These are phyloP conservation scores for Seminavis robusta DNA, from an alignment of 108 stramenopile genomes.

Conservation along the genomic window DNA sequence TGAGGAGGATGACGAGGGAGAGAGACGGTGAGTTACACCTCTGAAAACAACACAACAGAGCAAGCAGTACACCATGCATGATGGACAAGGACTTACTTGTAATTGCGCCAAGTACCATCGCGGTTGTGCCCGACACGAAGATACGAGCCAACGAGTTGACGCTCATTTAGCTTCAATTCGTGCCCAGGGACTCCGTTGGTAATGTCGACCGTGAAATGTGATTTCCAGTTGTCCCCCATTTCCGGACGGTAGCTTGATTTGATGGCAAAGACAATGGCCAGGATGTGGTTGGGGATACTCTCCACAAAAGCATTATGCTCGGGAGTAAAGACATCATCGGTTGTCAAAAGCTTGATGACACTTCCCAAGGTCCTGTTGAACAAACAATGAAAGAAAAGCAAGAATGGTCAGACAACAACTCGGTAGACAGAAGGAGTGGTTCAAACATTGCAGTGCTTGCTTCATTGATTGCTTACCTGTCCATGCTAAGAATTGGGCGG, in stretches of 20 bases:
- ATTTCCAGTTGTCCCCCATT: slow-evolving; percentile 41
- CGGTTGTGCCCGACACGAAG: slow-evolving; percentile 39
- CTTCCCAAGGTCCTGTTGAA: slow-evolving; percentile 44
- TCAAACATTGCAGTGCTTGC: too few relatives aligned
- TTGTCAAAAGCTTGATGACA: slow-evolving; percentile 50
- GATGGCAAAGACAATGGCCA: slow-evolving; percentile 52
- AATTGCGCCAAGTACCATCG: slow-evolving; percentile 47
- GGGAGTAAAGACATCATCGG: slow-evolving; percentile 43
- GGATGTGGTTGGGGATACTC: slow-evolving; percentile 38
- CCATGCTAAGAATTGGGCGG: slow-evolving; percentile 33
- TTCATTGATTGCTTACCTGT: too few relatives aligned
- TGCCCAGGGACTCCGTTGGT: slow-evolving; percentile 50
- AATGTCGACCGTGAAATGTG: slow-evolving; percentile 46
- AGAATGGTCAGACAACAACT: too few relatives aligned
- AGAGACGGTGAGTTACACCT: too few relatives aligned
- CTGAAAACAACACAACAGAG: too few relatives aligned
- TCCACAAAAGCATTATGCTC: slow-evolving; percentile 45
- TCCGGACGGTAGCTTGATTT: slow-evolving; percentile 44
- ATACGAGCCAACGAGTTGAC: slow-evolving; percentile 46
- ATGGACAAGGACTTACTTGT: too few relatives aligned
- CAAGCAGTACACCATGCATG: too few relatives aligned
- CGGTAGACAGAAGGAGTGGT: too few relatives aligned
- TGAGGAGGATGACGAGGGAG: too few relatives aligned
- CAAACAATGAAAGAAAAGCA: slow-evolving; percentile 18
- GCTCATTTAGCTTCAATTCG: slow-evolving; percentile 45